Conservation (phyloP, 2,329 filamentous ascomycete species). For the Fusarium citri region DNA sequence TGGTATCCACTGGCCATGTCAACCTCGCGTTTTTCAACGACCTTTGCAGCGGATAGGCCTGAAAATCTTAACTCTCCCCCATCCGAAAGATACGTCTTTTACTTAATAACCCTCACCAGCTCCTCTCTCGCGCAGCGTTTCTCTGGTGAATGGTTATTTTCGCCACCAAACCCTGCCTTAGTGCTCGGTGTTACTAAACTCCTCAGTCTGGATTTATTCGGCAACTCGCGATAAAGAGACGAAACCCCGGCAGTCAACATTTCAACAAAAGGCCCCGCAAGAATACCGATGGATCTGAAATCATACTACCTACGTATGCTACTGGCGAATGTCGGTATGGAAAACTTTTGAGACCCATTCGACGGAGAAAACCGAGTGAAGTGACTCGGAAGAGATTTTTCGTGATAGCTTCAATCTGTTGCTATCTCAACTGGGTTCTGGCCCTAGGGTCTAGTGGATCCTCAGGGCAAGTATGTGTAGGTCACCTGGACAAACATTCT, state of each 20-base stretch:
- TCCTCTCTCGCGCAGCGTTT: slow-evolving; percentile 29
- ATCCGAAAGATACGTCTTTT: slow-evolving; percentile 18
- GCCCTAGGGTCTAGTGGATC: slow-evolving; percentile 10
- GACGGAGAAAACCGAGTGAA: neutral
- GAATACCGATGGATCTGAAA: slow-evolving; percentile 2
- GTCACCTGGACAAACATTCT: neutral
- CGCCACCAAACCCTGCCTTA: slow-evolving; percentile 15
- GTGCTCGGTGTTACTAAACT: slow-evolving; percentile 30
- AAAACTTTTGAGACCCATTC: neutral
- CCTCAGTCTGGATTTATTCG: slow-evolving; percentile 6
- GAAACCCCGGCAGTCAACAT: slow-evolving; percentile 18
- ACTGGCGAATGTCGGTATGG: neutral
- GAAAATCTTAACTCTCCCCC: slow-evolving; percentile 29
- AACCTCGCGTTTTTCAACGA: slow-evolving; percentile 35
- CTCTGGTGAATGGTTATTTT: slow-evolving; percentile 22
- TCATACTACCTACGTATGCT: neutral
- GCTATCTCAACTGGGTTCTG: slow-evolving; percentile 14
- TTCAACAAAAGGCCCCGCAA: slow-evolving; percentile 6
- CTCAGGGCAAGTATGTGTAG: neutral
- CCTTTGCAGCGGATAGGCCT: slow-evolving; percentile 32
- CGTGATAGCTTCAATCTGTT: slow-evolving; percentile 28
- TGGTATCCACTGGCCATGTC: neutral
- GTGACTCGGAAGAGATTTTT: slow-evolving; percentile 13
- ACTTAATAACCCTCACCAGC: slow-evolving; percentile 11
- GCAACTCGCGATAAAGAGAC: slow-evolving; percentile 6